Conservation (phyloP, 2,329 filamentous ascomycete species). For the Chaetothyriales sp. region DNA sequence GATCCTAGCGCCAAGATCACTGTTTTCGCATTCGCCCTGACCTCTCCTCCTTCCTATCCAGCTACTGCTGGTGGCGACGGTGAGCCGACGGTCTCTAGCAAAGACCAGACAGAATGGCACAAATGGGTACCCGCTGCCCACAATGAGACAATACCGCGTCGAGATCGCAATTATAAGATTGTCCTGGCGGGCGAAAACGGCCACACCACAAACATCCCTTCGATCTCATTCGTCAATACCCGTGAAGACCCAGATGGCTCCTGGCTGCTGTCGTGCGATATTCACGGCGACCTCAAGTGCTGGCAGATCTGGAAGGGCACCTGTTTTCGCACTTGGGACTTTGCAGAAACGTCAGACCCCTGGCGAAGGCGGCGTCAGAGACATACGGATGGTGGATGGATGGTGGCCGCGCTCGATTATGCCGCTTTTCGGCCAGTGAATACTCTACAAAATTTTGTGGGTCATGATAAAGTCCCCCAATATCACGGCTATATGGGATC, state of each 20-base stretch:
- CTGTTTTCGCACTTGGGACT: conserved; percentile 20
- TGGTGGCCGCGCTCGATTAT: conserved; percentile 32
- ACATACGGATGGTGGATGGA: conserved; percentile 26
- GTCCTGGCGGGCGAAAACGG: conserved; percentile 23
- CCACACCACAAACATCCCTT: conserved; percentile 40
- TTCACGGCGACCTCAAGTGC: conserved; percentile 34
- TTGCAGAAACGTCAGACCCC: conserved; percentile 6
- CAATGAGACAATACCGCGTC: conserved; percentile 9
- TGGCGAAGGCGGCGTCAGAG: conserved; percentile 4
- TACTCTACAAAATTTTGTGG: conserved; percentile 27
- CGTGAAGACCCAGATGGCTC: conserved; percentile 38
- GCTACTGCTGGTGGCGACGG: conserved; percentile 4
- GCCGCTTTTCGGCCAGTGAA: conserved; percentile 24
- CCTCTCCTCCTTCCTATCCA: conserved; percentile 14
- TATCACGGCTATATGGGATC: conserved; percentile 8
- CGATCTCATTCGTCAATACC: conserved; percentile 43
- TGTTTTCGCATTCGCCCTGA: conserved; percentile 25
- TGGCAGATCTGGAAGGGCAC: conserved; percentile 34
- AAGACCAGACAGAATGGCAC: conserved; percentile 10
- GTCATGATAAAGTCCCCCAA: conserved; percentile 15
- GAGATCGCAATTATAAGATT: conserved; percentile 29
- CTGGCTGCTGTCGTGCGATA: conserved; percentile 44
- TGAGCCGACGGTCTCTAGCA: not conserved
- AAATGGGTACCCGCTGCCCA: conserved; percentile 6
- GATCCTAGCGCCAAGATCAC: conserved; percentile 15